Evolutionary conservation across 2,329 filamentous ascomycete species (phyloP), one percentile per base, ranked within the genome.

Genomic region (Xylaria sp.): DNA sequence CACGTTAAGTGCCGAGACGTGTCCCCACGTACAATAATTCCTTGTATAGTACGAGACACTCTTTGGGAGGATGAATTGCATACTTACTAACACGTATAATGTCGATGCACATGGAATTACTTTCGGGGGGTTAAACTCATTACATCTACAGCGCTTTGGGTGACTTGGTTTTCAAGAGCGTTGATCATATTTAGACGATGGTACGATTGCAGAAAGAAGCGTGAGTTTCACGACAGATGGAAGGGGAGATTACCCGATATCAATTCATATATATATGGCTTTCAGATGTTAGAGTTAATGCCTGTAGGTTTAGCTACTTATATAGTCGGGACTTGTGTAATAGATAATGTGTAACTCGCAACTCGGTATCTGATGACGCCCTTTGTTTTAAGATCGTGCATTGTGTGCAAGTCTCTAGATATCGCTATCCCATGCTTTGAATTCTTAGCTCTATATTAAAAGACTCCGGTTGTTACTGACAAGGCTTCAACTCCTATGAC

Each of bases 1-100:
- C 58, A 15, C 73, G 76, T 66, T 77, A 57, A 75, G 62, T 34
- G 7, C 15, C 7, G n/a, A 59, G 20, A 48, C 37, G 20, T 37
- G 37, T 12, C 46, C n/a, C 34, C 13, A 20, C 8, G n/a, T 37
- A n/a, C 25, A 3, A 51, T n/a, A 8, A 32, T 37, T 58, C 37
- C 9, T 23, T 34, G 32, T 39, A 15, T 23, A 20, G 2, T n/a
- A 46, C 15, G 37, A 58, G 15, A 0, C 20, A n/a, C 7, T 4
- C 23, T 28, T 56, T 61, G 23, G 23, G 54, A 1, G 34, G 13
- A 4, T 34, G 28, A 50, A 50, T 46, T 48, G 57, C 55, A 63
- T 60, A 63, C 25, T 50, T 60, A 63, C 25, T 50, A 15, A 32
- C 46, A 57, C 4, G 34, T 44, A 34, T 37, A 25, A 15, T 48